Percentiles rank a stretch among this genome's conserved stretches.
phyloP scores from a whole-genome alignment of 768 basidiomycete species.

The Lactifluus pinguis region DNA sequence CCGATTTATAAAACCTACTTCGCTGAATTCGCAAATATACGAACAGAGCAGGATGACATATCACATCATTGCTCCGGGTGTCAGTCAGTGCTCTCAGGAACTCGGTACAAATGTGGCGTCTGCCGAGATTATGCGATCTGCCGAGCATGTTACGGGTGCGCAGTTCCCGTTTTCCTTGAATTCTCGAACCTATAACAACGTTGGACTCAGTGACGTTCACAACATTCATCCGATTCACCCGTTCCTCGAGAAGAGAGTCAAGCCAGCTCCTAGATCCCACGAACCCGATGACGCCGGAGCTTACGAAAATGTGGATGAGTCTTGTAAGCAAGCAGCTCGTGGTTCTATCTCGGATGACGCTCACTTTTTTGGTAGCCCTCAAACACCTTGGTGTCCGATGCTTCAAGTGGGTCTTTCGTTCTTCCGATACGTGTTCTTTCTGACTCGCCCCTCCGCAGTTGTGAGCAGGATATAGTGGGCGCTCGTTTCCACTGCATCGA shows the following conservation, averaged over 20 bases:
- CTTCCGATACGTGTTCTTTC: neutral
- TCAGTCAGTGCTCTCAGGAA: slow-evolving; percentile 44
- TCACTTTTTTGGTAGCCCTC: slow-evolving; percentile 10
- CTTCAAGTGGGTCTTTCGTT: slow-evolving; percentile 12
- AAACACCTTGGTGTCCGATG: slow-evolving; percentile 18
- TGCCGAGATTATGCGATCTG: slow-evolving; percentile 79
- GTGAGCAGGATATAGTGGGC: slow-evolving; percentile 82
- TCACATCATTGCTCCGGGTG: slow-evolving; percentile 78
- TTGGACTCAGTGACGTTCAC: slow-evolving; percentile 61
- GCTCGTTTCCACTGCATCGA: slow-evolving; percentile 90
- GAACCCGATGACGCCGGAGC: slow-evolving; percentile 24
- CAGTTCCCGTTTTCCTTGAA: neutral
- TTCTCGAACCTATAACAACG: neutral
- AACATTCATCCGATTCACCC: slow-evolving; percentile 86
- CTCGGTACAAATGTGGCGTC: slow-evolving; percentile 78
- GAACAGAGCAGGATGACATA: slow-evolving; percentile 64
- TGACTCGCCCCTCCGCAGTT: slow-evolving; percentile 39
- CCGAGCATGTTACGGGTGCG: slow-evolving; percentile 71
- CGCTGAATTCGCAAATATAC: neutral
- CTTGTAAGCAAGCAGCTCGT: slow-evolving; percentile 7
- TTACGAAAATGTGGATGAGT: slow-evolving; percentile 11
- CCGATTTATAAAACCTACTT: neutral
- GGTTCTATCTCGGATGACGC: neutral
- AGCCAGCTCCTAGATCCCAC: slow-evolving; percentile 30
- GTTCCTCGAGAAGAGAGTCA: slow-evolving; percentile 75